These are phyloP conservation scores for Trypanosomatidae sp. DNA, from an alignment of 208 protist genomes.

Conservation along the genomic window DNA sequence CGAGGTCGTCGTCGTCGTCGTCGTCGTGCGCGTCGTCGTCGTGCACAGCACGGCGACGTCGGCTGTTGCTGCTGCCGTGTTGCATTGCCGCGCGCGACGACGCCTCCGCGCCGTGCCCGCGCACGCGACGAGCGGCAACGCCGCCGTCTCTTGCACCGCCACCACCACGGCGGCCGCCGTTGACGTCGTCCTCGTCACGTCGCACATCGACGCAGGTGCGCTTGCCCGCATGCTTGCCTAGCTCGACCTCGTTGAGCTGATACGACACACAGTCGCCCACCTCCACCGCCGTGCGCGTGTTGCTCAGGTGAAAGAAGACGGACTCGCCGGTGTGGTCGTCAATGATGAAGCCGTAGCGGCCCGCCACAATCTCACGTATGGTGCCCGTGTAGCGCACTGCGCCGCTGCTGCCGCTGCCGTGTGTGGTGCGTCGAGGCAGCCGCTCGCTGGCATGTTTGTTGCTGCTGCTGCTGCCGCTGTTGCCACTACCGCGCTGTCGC, in stretches of 20 bases:
- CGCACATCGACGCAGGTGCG: conserved; percentile 38
- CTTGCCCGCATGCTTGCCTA: conserved; percentile 57
- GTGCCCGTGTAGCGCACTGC: conserved; percentile 21
- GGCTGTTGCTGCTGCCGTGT: too few relatives aligned
- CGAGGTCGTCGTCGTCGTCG: too few relatives aligned
- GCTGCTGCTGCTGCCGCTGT: too few relatives aligned
- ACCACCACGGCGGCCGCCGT: too few relatives aligned
- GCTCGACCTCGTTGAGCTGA: conserved; percentile 26
- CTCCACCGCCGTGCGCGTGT: conserved; percentile 10
- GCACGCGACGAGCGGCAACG: too few relatives aligned
- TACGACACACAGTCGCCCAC: conserved; percentile 47
- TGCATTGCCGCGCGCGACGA: too few relatives aligned
- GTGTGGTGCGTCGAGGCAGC: conserved; percentile 1
- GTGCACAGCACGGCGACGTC: too few relatives aligned
- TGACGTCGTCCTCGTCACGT: too few relatives aligned
- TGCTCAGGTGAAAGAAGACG: conserved; percentile 64
- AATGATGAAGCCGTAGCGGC: conserved; percentile 47
- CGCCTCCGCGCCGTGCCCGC: too few relatives aligned
- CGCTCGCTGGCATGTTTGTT: conserved; percentile 4
- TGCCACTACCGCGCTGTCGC: too few relatives aligned
- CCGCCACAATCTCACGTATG: conserved; percentile 28
- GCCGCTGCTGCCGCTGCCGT: conserved; percentile 4
- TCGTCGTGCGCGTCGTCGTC: too few relatives aligned
- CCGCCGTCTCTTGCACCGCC: too few relatives aligned
- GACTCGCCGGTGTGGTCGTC: conserved; percentile 52